Evolutionary conservation across 2,329 filamentous ascomycete genomes (phyloP), one percentile per base, ranked within the genome.

Genomic region (Parastagonospora avenae): DNA sequence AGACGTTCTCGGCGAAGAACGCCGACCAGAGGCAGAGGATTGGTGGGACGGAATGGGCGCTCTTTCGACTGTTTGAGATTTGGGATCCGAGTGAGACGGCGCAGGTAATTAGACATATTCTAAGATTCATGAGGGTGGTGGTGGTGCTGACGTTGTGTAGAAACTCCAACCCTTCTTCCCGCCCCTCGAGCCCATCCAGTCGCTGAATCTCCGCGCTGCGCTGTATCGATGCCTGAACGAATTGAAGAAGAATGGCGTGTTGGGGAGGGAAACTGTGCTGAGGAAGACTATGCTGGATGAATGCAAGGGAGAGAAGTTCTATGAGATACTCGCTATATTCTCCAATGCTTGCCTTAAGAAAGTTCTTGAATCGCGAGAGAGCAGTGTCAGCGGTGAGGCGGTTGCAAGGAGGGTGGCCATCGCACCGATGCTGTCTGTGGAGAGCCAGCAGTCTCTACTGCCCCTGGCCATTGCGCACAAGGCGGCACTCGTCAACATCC

Each of bases 261-360:
- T 97, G 8, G 90, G 91, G 2, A 82, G 90, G 42, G 92, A 96
- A 66, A 83, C 84, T 0, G 83, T 95, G 1, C 76, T 97, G 29
- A 85, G 94, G 44, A 97, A 96, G 77, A 96, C 91, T 0, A 96
- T 97, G 90, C 79, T 99, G 44, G 94, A 99, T 69, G 93, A 99
- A 64, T 99, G 94, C 76, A 92, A 89, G 60, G 93, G 93, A 5
- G 92, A 96, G 47, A 87, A 91, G 57, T 84, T 97, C 47, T 92
- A 92, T 69, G 94, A 99, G 68, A 77, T 96, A 1, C 80, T 97
- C 27, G 85, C 91, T 2, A 80, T 85, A 0, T 95, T 99, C 64
- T 97, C 93, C 1, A 90, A 89, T 11, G 84, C 86, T 0, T 92
- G 96, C 0, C 73, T 97, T 55, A 89, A 89, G 66, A 91, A 88